phyloP scores from a whole-genome alignment of 176 grass and related monocot species.

The Oryza glaberrima region DNA sequence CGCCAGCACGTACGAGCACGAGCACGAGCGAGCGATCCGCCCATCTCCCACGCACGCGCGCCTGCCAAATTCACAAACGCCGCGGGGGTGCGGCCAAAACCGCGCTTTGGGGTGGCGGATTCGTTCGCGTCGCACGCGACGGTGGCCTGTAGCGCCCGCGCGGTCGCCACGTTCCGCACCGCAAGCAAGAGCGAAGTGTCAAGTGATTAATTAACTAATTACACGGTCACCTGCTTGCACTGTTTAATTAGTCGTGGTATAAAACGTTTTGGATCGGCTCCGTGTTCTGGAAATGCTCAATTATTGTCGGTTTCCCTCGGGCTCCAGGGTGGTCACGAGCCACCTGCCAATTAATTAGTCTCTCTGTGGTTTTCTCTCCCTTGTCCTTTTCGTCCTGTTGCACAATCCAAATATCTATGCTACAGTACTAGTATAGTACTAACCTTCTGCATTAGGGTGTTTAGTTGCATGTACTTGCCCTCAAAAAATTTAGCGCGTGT shows the following conservation, averaged over 20 bases:
- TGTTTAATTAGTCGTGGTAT: slow-evolving; percentile 17
- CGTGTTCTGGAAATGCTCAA: slow-evolving; percentile 31
- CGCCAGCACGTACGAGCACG: too few species aligned
- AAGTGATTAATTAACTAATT: not conserved
- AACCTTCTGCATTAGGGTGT: not conserved
- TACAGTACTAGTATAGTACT: not conserved
- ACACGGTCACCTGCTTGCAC: not conserved
- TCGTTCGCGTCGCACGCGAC: not conserved
- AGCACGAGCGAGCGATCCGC: too few species aligned
- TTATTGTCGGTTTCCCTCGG: slow-evolving; percentile 35
- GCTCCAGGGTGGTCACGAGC: not conserved
- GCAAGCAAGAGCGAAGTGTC: not conserved
- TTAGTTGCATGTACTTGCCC: not conserved
- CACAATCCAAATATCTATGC: not conserved
- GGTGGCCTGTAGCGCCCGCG: not conserved
- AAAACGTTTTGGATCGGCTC: not conserved
- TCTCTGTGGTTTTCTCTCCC: not conserved
- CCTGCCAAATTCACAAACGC: too few species aligned
- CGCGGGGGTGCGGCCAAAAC: slow-evolving; percentile 20
- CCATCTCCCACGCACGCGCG: too few species aligned
- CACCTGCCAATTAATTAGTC: slow-evolving; percentile 23
- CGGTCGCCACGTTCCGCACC: not conserved
- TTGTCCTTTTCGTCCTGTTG: not conserved
- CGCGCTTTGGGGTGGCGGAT: slow-evolving; percentile 3
- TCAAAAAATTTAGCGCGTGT: not conserved